A percentile compares a stretch with the other conserved stretches of the same genome.
Conservation (phyloP, 441 rosid species). For the Breynia disticha region DNA sequence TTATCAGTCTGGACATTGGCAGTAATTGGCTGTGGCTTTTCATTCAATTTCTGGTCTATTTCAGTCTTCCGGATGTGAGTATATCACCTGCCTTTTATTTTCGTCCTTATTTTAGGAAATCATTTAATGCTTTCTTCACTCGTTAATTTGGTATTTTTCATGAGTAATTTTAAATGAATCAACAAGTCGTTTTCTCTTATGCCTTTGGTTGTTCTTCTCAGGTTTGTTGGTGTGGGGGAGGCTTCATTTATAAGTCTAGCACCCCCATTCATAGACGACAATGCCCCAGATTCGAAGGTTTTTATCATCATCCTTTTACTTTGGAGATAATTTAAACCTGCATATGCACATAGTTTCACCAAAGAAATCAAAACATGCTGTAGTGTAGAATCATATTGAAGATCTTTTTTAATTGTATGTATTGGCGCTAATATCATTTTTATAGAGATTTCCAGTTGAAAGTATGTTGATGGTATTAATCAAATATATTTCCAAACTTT, state of each 20-base stretch:
- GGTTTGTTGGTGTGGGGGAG: slow-evolving; percentile 98
- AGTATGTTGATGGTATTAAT: too few relatives aligned
- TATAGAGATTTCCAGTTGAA: too few relatives aligned
- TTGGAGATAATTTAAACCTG: background rate
- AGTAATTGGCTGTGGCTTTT: slow-evolving; percentile 65
- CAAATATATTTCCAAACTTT: too few relatives aligned
- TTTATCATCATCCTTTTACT: background rate
- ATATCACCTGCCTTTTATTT: slow-evolving; percentile 4
- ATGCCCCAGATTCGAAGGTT: slow-evolving; percentile 83
- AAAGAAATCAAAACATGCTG: too few relatives aligned
- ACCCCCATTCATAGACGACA: slow-evolving; percentile 93
- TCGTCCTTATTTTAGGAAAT: background rate
- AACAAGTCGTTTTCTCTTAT: background rate
- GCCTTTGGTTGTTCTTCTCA: slow-evolving; percentile 22
- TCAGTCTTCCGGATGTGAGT: slow-evolving; percentile 80
- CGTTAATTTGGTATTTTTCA: background rate
- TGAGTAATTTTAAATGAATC: slow-evolving; percentile 1
- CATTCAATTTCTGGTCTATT: slow-evolving; percentile 86
- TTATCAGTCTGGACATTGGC: slow-evolving; percentile 85
- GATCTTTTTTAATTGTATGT: too few relatives aligned
- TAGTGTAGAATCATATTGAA: too few relatives aligned
- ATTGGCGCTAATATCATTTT: too few relatives aligned
- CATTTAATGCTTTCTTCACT: background rate
- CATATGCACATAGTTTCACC: too few relatives aligned
- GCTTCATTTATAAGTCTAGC: slow-evolving; percentile 98